A percentile compares a stretch with the other conserved stretches of the same genome.
Evolutionary conservation across 139 green algal genomes (phyloP).

Genomic region (Chlamydomonas sp.): DNA sequence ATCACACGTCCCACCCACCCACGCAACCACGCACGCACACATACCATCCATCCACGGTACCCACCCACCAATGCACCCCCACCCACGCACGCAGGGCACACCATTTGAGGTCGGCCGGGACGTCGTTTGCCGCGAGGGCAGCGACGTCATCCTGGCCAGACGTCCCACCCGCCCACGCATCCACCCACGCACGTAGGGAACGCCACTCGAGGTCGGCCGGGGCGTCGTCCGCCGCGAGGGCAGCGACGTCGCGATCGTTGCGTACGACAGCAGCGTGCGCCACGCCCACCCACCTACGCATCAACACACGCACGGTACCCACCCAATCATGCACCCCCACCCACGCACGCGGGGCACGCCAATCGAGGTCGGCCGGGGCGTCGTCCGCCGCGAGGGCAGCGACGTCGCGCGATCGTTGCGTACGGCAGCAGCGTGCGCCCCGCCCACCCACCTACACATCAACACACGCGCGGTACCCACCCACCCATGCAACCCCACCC

Average conservation of each 20-base stretch:
- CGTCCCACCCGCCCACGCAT: too few species aligned
- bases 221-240: slow-evolving; percentile 74
- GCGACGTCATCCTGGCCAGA: too few species aligned
- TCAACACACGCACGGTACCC: background rate
- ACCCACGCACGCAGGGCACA: background rate
- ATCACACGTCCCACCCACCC: background rate
- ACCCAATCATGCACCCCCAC: background rate
- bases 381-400: slow-evolving; percentile 72
- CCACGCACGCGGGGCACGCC: background rate
- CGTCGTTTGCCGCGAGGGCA: too few species aligned
- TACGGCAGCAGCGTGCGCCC: slow-evolving; percentile 84
- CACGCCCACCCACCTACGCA: background rate
- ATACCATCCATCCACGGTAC: slow-evolving; percentile 2
- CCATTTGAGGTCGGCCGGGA: background rate
- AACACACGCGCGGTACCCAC: background rate
- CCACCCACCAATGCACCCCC: background rate
- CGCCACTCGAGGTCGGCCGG: slow-evolving; percentile 79
- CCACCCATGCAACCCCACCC: background rate
- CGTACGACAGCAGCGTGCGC: slow-evolving; percentile 80
- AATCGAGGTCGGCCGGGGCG: slow-evolving; percentile 85
- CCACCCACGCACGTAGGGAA: background rate
- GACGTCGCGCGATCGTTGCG: slow-evolving; percentile 86
- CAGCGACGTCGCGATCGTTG: slow-evolving; percentile 85
- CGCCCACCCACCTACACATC: background rate
- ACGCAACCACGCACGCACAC: background rate